phyloP scores from a whole-genome alignment of 495 filamentous ascomycete genomes.

The Elasticomyces elasticus region DNA sequence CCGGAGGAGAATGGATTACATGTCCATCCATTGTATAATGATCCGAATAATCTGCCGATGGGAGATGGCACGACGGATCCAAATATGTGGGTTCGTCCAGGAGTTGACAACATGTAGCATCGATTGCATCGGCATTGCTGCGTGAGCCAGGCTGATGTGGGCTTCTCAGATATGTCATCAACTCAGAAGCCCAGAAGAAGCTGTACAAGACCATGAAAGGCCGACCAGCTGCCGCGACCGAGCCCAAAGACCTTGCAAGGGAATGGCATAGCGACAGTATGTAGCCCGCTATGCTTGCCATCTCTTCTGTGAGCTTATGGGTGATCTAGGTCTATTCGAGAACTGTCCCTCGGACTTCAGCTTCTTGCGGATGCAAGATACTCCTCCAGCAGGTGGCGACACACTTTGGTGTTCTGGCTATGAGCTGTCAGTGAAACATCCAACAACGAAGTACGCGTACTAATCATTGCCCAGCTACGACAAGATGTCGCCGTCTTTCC shows the following conservation, averaged over 20 bases:
- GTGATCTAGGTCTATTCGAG: conserved; percentile 4
- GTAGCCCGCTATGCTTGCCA: not conserved
- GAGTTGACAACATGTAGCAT: no score
- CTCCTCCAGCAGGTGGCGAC: conserved; percentile 9
- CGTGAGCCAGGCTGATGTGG: not conserved
- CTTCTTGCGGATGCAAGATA: conserved; percentile 11
- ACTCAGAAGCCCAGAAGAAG: conserved; percentile 33
- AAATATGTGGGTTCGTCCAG: conserved; percentile 3
- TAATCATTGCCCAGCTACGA: conserved; percentile 42
- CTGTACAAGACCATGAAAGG: conserved; percentile 14
- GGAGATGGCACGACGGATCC: conserved; percentile 5
- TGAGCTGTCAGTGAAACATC: conserved; percentile 38
- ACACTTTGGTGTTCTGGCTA: conserved; percentile 65
- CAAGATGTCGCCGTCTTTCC: conserved; percentile 54
- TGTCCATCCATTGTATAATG: conserved; percentile 41
- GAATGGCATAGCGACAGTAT: conserved; percentile 11
- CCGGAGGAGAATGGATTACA: conserved; percentile 41
- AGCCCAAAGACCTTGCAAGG: conserved; percentile 5
- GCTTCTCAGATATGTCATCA: conserved; percentile 38
- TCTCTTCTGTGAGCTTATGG: not conserved
- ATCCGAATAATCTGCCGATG: conserved; percentile 12
- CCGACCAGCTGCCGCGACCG: not conserved
- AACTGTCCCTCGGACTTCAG: conserved; percentile 11
- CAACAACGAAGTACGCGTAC: not conserved
- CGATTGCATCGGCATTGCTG: not conserved